phyloP scores from a whole-genome alignment of 2,329 filamentous ascomycete genomes.

The Colletotrichum siamense region DNA sequence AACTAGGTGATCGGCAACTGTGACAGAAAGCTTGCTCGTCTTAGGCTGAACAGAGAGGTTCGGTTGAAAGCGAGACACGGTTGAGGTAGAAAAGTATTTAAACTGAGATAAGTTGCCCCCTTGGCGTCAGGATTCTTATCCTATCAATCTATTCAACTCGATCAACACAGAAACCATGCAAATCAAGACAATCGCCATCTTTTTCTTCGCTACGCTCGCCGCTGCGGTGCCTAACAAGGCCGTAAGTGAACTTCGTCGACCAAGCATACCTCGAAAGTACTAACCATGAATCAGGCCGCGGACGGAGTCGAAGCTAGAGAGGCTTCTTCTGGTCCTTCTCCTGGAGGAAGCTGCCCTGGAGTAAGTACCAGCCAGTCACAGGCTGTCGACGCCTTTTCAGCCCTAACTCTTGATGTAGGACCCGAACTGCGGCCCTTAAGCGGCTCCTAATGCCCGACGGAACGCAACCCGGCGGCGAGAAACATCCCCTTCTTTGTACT shows the following conservation, averaged over 20 bases:
- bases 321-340: background rate
- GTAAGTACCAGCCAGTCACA: background rate
- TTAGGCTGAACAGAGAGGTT: background rate
- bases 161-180: background rate
- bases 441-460: background rate
- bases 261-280: background rate
- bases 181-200: background rate
- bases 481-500: background rate
- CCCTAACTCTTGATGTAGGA: background rate
- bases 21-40: background rate
- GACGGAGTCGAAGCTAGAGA: background rate
- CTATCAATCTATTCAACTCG: background rate
- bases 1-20: background rate
- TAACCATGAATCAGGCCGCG: background rate
- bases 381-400: rapidly evolving
- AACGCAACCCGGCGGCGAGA: background rate
- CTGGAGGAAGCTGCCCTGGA: background rate
- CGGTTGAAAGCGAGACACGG: background rate
- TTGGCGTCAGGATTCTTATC: rapidly evolving
- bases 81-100: background rate
- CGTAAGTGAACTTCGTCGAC: background rate
- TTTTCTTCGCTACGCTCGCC: background rate
- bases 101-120: background rate
- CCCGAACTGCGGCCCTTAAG: background rate
- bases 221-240: background rate